Evolutionary conservation across 139 green algal species (phyloP).

Genomic region (Asterochloris erici): DNA sequence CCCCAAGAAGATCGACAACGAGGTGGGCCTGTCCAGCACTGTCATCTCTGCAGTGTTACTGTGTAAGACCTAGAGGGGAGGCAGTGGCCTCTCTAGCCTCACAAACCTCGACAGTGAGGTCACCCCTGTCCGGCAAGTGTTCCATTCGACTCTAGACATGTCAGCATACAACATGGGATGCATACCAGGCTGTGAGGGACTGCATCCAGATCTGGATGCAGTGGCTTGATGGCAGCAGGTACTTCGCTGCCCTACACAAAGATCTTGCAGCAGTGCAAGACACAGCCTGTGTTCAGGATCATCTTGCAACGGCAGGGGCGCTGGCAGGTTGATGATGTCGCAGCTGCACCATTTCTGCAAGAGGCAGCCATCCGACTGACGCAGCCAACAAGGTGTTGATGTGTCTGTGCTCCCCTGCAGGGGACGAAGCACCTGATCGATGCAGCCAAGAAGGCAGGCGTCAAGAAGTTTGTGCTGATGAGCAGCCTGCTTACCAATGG

Average conservation of each 20-base stretch:
- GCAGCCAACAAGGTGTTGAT: not conserved
- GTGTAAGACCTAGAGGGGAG: not conserved
- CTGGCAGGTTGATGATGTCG: not conserved
- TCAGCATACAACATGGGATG: no score
- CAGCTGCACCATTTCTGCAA: not conserved
- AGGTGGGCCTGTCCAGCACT: not conserved
- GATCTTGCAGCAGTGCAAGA: no score
- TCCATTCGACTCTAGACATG: no score
- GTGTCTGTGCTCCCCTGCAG: slow-evolving; percentile 6
- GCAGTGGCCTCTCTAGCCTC: no score
- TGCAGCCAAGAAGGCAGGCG: slow-evolving; percentile 30
- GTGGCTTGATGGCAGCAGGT: no score
- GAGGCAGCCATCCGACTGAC: not conserved
- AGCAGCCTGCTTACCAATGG: slow-evolving; percentile 59
- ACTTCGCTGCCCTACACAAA: no score
- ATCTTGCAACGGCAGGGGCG: no score
- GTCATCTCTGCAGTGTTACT: not conserved
- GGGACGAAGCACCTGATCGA: slow-evolving; percentile 65
- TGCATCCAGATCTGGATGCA: no score
- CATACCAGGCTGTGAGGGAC: no score
- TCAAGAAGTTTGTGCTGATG: slow-evolving; percentile 57
- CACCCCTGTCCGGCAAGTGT: no score
- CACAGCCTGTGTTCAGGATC: no score
- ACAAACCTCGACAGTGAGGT: no score
- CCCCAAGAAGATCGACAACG: slow-evolving; percentile 28